Evolutionary conservation across 2,329 filamentous ascomycete species (phyloP).

Genomic region (Neonectria faginata): DNA sequence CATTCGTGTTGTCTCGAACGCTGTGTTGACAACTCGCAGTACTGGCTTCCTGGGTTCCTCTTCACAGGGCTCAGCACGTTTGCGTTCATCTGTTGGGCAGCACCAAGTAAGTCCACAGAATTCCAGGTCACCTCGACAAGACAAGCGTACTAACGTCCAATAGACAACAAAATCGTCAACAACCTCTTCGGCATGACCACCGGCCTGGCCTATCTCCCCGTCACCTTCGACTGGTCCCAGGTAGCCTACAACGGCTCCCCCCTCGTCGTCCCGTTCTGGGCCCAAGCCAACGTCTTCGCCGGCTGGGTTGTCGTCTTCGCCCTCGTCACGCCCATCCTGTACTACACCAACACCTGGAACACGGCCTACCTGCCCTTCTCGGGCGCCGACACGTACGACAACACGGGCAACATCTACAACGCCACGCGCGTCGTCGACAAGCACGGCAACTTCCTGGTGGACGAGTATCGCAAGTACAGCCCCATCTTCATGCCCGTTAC

Average conservation of each 20-base stretch:
- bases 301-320: slow-evolving; percentile 30
- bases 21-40: slow-evolving; percentile 7
- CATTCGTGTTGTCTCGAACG: too few species aligned
- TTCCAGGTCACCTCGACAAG: too few species aligned
- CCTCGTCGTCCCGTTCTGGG: slow-evolving; percentile 32
- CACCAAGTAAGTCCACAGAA: slow-evolving; percentile 24
- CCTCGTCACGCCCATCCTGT: slow-evolving; percentile 28
- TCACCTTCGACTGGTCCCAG: slow-evolving; percentile 33
- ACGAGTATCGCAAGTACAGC: slow-evolving; percentile 29
- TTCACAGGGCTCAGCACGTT: slow-evolving; percentile 31
- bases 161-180: slow-evolving; percentile 30
- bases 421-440: slow-evolving; percentile 28
- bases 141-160: neutral
- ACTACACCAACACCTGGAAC: slow-evolving; percentile 62
- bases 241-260: slow-evolving; percentile 32
- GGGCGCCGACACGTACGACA: slow-evolving; percentile 30
- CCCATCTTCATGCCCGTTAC: slow-evolving; percentile 32
- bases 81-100: slow-evolving; percentile 33
- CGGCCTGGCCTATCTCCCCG: slow-evolving; percentile 26
- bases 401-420: slow-evolving; percentile 30
- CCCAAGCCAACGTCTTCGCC: slow-evolving; percentile 31
- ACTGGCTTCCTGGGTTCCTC: slow-evolving; percentile 30
- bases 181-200: slow-evolving; percentile 34
- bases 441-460: slow-evolving; percentile 24
- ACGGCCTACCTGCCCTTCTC: slow-evolving; percentile 49